Conservation (phyloP, 2,329 filamentous ascomycete species). For the Neofusicoccum umdonicola region DNA sequence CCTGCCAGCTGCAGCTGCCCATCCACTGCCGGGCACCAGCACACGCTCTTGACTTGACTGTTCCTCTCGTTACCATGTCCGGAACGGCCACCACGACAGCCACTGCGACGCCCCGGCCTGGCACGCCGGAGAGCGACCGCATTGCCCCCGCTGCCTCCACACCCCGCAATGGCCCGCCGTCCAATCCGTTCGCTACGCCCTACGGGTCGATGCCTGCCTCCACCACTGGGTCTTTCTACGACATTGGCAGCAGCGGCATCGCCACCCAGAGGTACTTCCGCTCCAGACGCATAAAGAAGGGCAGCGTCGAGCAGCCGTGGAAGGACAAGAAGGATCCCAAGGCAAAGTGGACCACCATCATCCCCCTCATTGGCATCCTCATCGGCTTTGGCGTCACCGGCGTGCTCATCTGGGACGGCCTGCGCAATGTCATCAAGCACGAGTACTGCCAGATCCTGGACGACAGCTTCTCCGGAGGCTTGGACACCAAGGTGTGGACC, state of each 20-base stretch:
- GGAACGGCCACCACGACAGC: conserved; percentile 24
- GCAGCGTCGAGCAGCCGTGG: conserved; percentile 75
- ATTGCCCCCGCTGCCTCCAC: conserved; percentile 27
- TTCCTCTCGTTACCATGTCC: conserved; percentile 9
- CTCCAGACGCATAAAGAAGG: conserved; percentile 70
- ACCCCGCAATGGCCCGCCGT: conserved; percentile 7
- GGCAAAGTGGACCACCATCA: conserved; percentile 83
- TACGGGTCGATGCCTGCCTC: conserved; percentile 46
- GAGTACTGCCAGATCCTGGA: conserved; percentile 68
- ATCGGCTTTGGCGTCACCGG: conserved; percentile 67
- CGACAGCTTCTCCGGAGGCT: conserved; percentile 62
- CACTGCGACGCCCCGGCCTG: conserved; percentile 36
- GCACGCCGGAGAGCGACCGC: conserved; percentile 39
- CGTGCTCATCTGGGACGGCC: conserved; percentile 73
- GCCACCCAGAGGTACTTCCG: conserved; percentile 59
- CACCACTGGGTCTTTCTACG: conserved; percentile 34
- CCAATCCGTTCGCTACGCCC: conserved; percentile 38
- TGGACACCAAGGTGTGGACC: conserved; percentile 64
- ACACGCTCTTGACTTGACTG: background rate
- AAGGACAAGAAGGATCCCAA: conserved; percentile 68
- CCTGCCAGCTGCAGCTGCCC: background rate
- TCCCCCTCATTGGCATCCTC: conserved; percentile 69
- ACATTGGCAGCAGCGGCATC: conserved; percentile 32
- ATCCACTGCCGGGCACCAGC: background rate
- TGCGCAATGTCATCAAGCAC: conserved; percentile 69